These are phyloP conservation scores for Ophiostoma sp. DNA, from an alignment of 2,329 filamentous ascomycete genomes.

Conservation along the genomic window DNA sequence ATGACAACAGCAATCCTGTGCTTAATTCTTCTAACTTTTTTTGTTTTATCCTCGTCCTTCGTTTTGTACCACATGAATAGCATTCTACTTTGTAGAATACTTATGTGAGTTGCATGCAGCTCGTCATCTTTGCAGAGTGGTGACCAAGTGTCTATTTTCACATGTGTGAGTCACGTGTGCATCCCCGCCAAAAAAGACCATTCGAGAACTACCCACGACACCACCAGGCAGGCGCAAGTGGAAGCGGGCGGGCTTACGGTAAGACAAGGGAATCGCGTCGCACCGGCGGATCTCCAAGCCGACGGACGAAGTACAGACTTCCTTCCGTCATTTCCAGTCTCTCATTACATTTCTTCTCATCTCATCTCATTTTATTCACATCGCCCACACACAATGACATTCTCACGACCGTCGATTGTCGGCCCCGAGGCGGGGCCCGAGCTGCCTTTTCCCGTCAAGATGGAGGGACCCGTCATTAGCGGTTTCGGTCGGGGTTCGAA, in stretches of 20 bases:
- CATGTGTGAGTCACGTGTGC: slow-evolving; percentile 7
- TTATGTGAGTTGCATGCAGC: background rate
- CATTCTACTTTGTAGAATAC: background rate
- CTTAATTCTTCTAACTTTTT: no score
- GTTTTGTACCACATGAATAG: no score
- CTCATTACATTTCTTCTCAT: background rate
- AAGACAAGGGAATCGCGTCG: background rate
- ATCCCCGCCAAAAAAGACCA: slow-evolving; percentile 3
- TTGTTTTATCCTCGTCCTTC: no score
- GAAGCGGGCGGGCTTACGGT: background rate
- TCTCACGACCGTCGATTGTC: slow-evolving; percentile 64
- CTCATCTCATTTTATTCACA: no score
- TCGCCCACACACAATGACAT: background rate
- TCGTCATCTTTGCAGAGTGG: background rate
- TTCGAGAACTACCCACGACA: background rate
- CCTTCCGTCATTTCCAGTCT: background rate
- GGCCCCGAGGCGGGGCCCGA: slow-evolving; percentile 73
- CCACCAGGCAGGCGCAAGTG: background rate
- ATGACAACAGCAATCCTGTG: background rate
- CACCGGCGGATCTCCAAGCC: slow-evolving; percentile 1
- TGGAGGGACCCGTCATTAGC: slow-evolving; percentile 85
- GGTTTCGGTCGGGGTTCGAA: slow-evolving; percentile 93
- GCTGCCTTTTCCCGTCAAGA: slow-evolving; percentile 75
- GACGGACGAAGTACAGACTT: background rate
- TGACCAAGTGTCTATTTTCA: background rate